Evolutionary conservation across 345 rosid genomes (phyloP).

Genomic region (Luvunga scandens): DNA sequence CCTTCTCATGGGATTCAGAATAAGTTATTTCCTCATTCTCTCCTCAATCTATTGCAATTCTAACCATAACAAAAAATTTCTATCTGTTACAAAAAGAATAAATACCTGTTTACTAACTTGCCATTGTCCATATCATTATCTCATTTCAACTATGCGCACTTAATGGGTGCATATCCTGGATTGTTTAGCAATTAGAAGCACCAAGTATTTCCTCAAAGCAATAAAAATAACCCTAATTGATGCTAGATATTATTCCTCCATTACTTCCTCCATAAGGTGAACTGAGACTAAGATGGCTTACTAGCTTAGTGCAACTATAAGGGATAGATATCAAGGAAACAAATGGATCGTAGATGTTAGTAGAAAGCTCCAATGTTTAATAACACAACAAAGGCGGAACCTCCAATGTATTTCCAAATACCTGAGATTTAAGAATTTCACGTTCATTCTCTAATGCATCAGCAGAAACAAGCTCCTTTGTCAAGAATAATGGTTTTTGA

Average conservation of each 20-base stretch:
- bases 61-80: background rate
- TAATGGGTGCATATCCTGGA: background rate
- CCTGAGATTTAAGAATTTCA: conserved; percentile 92
- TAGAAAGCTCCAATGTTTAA: background rate
- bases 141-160: background rate
- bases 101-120: background rate
- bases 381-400: background rate
- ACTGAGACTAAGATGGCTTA: background rate
- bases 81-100: background rate
- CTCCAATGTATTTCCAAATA: conserved; percentile 18
- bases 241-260: background rate
- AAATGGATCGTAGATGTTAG: background rate
- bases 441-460: conserved; percentile 81
- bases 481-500: conserved; percentile 75
- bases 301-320: background rate
- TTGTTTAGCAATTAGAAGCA: background rate
- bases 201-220: background rate
- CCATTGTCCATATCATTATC: background rate
- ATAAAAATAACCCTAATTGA: background rate
- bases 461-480: conserved; percentile 66
- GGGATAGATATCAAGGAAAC: background rate
- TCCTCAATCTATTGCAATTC: background rate
- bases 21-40: background rate
- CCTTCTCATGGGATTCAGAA: background rate
- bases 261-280: background rate